Percentiles rank a stretch among this genome's conserved stretches.
phyloP scores from a whole-genome alignment of 345 rosid genomes.

The Excoecaria agallocha region DNA sequence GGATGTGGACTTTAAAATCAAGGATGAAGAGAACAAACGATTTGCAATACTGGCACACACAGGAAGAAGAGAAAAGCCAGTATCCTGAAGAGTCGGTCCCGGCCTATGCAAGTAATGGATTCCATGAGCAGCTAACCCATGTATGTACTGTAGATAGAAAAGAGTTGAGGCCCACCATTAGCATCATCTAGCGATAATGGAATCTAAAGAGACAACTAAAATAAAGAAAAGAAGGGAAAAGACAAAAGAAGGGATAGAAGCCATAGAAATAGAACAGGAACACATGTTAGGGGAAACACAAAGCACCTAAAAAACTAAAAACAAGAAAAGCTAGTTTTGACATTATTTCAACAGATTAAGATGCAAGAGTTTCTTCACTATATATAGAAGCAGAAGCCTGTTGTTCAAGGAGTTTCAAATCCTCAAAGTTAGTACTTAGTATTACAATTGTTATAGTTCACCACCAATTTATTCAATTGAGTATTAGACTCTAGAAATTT shows the following conservation, averaged over 20 bases:
- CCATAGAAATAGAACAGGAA: not conserved
- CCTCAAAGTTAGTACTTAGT: not conserved
- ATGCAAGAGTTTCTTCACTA: not conserved
- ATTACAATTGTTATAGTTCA: not conserved
- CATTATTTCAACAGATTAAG: not conserved
- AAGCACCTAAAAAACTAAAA: not conserved
- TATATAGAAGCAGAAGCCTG: not conserved
- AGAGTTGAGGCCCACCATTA: not conserved
- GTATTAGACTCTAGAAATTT: not conserved
- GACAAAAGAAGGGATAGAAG: too few species aligned
- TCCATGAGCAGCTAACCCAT: constrained; percentile 36
- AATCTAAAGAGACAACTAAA: not conserved
- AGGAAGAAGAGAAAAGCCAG: constrained; percentile 30
- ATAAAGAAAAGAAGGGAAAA: not conserved
- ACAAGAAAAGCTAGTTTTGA: not conserved
- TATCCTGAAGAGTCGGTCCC: constrained; percentile 29
- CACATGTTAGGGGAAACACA: not conserved
- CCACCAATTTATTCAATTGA: not conserved
- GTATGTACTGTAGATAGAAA: constrained; percentile 20
- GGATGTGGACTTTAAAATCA: not conserved
- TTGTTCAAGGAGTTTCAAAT: not conserved
- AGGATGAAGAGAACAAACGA: not conserved
- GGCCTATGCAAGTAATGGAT: constrained; percentile 33
- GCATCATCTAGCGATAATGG: not conserved
- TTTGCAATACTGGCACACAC: constrained; percentile 3